Percentiles rank a stretch among this genome's conserved stretches.
Conservation (phyloP, 352 stramenopile species). For the Phytophthora capsici region DNA sequence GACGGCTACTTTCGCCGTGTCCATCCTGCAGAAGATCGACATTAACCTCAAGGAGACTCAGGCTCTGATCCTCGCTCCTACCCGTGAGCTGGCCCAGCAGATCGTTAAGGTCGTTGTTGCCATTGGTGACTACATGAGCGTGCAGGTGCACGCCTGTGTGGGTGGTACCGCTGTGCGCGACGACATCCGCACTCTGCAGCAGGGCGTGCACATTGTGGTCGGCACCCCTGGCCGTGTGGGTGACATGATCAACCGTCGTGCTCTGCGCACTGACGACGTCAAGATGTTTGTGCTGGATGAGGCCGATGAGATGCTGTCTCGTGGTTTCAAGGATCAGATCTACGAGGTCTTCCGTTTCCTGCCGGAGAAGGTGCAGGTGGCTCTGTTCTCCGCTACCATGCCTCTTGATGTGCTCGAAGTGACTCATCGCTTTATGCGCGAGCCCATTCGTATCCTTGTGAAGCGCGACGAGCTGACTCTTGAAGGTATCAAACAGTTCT, state of each 20-base stretch:
- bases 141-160: conserved; percentile 98
- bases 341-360: conserved; percentile 99
- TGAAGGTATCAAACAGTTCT: conserved; percentile 99
- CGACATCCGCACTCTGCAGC: conserved; percentile 98
- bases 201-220: conserved; percentile 98
- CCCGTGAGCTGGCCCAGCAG: conserved; percentile 99
- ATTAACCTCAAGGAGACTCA: conserved; percentile 96
- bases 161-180: conserved; percentile 98
- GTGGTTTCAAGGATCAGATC: conserved; percentile 99
- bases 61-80: conserved; percentile 98
- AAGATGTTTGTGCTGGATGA: conserved; percentile 99
- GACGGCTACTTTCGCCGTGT: conserved; percentile 99
- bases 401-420: conserved; percentile 99
- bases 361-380: conserved; percentile 97
- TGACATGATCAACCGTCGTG: conserved; percentile 99
- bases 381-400: conserved; percentile 99
- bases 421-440: conserved; percentile 98
- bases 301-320: conserved; percentile 99
- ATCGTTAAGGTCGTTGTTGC: conserved; percentile 98
- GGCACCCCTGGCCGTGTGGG: conserved; percentile 98
- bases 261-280: conserved; percentile 94
- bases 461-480: conserved; percentile 99
- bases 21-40: conserved; percentile 98
- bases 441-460: conserved; percentile 99
- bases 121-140: conserved; percentile 96